Evolutionary conservation across 2,329 filamentous ascomycete genomes (phyloP), one percentile per base, ranked within the genome.

Genomic region (Xylariaceae sp.): DNA sequence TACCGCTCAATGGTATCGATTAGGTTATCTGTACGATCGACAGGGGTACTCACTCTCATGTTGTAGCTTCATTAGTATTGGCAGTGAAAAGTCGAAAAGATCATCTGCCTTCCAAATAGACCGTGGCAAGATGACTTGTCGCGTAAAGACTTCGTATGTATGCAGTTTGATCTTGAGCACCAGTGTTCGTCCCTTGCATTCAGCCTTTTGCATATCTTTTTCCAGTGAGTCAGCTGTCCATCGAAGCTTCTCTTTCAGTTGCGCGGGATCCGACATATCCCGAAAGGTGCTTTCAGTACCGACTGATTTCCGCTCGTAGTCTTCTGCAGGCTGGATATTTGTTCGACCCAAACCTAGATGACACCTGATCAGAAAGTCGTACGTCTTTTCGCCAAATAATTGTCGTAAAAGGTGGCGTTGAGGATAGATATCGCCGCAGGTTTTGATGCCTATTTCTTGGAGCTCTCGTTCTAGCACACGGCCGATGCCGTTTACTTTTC

Each of bases 401-500:
- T 80, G 84, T 12, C 81, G 77, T 3, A 97, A 69, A 54, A 86
- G 85, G 15, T 86, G 83, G 9, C 94, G 81, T 19, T 92, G 78
- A 0, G 76, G 70, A 62, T 90, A 95, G 5, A 97, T 87, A 58
- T 97, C 90, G 2, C 90, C 90, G 63, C 91, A 96, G 0, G 85
- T 94, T 64, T 87, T 87, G 60, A 97, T 80, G 0, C 91, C 91
- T 41, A 97, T 84, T 4, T 92, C 89, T 40, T 89, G 82, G 1
- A 99, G 78, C 65, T 99, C 90, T 49, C 94, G 82, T 69, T 97
- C 94, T 53, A 96, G 85, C 0, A 97, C 94, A 18, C 94, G 82
- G 0, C 94, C 94, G n/a, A 99, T 81, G 1, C 94, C 94, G 58
- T 96, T 96, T 39, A 97, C 88, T 64, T 96, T 96, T 32, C 94